Percentiles rank a stretch among this genome's conserved stretches.
Conservation (phyloP, 2,329 filamentous ascomycete species). For the Stagonosporopsis tanaceti region DNA sequence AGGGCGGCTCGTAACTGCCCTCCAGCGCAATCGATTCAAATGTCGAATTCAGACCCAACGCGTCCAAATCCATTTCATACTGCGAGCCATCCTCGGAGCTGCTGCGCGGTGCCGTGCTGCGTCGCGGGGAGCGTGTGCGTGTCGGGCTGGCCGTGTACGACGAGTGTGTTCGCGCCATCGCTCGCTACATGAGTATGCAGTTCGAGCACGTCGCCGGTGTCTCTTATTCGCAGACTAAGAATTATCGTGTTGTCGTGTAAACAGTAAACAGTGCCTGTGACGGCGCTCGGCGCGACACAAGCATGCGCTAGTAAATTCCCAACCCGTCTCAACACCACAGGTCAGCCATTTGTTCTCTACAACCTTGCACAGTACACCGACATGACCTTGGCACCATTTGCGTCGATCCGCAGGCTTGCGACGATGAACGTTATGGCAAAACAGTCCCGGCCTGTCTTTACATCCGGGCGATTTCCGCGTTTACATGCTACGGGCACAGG, state of each 20-base stretch:
- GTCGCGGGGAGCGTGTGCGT: slow-evolving; percentile 35
- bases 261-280: neutral
- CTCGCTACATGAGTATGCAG: slow-evolving; percentile 20
- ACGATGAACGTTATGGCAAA: neutral
- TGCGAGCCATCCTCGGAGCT: slow-evolving; percentile 45
- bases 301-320: neutral
- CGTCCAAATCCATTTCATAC: slow-evolving; percentile 52
- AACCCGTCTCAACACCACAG: neutral
- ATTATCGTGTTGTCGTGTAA: slow-evolving; percentile 5
- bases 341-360: neutral
- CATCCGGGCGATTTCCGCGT: neutral
- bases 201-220: neutral
- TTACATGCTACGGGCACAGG: too few relatives aligned
- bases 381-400: neutral
- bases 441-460: neutral
- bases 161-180: slow-evolving; percentile 45
- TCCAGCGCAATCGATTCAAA: slow-evolving; percentile 46
- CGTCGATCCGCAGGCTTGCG: too few relatives aligned
- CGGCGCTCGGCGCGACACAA: slow-evolving; percentile 1
- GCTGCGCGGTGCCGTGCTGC: slow-evolving; percentile 36
- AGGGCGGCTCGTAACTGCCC: slow-evolving; percentile 34
- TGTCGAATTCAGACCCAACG: slow-evolving; percentile 46
- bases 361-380: neutral
- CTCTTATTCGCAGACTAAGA: neutral
- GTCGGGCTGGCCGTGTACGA: slow-evolving; percentile 47